phyloP scores from a whole-genome alignment of 2,329 filamentous ascomycete genomes.

The Endothia cerciana region DNA sequence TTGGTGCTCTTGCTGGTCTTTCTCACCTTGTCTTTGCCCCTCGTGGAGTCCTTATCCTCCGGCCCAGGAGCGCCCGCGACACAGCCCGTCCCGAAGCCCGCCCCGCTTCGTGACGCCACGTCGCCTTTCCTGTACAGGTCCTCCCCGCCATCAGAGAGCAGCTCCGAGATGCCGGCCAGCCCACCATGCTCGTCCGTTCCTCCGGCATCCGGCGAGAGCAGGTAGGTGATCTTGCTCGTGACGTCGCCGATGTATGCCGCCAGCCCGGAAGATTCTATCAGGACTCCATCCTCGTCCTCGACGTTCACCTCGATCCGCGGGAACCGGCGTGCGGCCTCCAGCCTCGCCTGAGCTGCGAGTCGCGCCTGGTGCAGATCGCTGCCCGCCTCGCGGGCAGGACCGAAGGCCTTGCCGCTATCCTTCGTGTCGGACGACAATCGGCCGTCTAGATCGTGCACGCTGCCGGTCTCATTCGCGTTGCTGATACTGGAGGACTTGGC shows the following conservation, averaged over 20 bases:
- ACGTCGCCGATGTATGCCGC: slow-evolving; percentile 65
- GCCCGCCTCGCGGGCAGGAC: slow-evolving; percentile 30
- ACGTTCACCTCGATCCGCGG: slow-evolving; percentile 65
- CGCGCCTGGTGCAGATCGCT: slow-evolving; percentile 58
- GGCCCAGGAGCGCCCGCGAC: slow-evolving; percentile 29
- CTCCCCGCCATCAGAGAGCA: slow-evolving; percentile 54
- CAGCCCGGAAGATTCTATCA: slow-evolving; percentile 58
- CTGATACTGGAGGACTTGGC: not conserved
- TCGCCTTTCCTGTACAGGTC: slow-evolving; percentile 34
- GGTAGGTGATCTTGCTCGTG: slow-evolving; percentile 63
- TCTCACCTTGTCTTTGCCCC: slow-evolving; percentile 30
- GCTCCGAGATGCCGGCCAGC: slow-evolving; percentile 55
- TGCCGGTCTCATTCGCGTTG: not conserved
- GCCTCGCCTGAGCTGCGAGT: slow-evolving; percentile 66
- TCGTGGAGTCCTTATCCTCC: too few relatives aligned
- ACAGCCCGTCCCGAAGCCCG: slow-evolving; percentile 23
- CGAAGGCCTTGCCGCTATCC: slow-evolving; percentile 23
- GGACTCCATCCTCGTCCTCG: slow-evolving; percentile 52
- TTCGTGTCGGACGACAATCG: slow-evolving; percentile 20
- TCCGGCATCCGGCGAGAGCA: slow-evolving; percentile 60
- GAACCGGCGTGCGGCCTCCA: slow-evolving; percentile 59
- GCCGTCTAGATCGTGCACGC: not conserved
- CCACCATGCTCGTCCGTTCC: slow-evolving; percentile 60
- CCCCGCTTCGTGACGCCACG: slow-evolving; percentile 20
- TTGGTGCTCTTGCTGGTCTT: slow-evolving; percentile 23